Evolutionary conservation across 129 eudicot genomes (phyloP).

Genomic region (Pseudognaphalium luteoalbum): DNA sequence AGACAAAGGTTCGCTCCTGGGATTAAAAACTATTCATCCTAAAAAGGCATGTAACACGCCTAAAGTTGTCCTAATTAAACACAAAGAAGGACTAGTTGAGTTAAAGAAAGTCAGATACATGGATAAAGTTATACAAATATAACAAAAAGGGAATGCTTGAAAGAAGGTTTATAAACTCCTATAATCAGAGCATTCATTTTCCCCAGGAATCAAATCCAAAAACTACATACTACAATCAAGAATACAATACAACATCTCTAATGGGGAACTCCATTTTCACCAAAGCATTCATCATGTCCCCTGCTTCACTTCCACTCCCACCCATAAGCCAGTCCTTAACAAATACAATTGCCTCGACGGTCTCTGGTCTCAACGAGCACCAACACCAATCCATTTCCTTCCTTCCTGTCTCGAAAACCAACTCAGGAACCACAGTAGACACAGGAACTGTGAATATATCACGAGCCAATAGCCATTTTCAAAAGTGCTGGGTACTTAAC

Average conservation of each 20-base stretch:
- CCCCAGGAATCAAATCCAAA: conserved; percentile 14
- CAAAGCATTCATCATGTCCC: conserved; percentile 33
- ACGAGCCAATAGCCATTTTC: conserved; percentile 71
- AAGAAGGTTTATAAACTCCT: conserved; percentile 3
- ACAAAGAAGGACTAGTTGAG: too few relatives aligned
- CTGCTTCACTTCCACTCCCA: conserved; percentile 29
- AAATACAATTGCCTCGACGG: conserved; percentile 74
- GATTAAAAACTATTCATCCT: too few relatives aligned
- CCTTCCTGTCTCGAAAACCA: conserved; percentile 56
- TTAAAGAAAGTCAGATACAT: too few relatives aligned
- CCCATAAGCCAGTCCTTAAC: conserved; percentile 72
- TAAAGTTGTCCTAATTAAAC: too few relatives aligned
- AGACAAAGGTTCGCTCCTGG: too few relatives aligned
- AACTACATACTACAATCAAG: conserved; percentile 6
- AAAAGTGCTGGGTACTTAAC: conserved; percentile 77
- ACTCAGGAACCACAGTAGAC: conserved; percentile 43
- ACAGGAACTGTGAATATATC: conserved; percentile 75
- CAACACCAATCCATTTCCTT: conserved; percentile 73
- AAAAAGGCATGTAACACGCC: too few relatives aligned
- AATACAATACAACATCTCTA: conserved; percentile 25
- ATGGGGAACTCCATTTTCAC: conserved; percentile 75
- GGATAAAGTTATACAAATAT: background rate
- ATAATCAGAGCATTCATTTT: conserved; percentile 20
- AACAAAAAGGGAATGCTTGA: background rate
- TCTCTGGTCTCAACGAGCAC: conserved; percentile 74